These are phyloP conservation scores for Nakazawaea wyomingensis DNA, from an alignment of 805 yeast species.

Conservation along the genomic window DNA sequence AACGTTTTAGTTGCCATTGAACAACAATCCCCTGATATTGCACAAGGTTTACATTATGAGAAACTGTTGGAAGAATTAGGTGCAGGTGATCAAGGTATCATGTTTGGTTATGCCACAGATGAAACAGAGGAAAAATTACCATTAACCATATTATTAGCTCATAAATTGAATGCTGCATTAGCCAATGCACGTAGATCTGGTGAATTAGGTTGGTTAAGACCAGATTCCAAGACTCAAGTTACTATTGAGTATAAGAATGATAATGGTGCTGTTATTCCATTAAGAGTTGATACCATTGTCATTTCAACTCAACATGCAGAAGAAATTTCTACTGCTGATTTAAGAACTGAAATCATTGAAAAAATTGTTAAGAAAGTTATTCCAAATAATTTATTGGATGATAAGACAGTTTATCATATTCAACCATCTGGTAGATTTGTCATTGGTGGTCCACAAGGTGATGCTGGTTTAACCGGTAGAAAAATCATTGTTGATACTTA, in stretches of 20 bases:
- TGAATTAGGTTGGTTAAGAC: slow-evolving; percentile 93
- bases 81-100: slow-evolving; percentile 99
- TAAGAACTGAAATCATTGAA: slow-evolving; percentile 71
- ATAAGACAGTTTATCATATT: slow-evolving; percentile 93
- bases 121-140: slow-evolving; percentile 98
- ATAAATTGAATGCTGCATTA: slow-evolving; percentile 92
- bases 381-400: slow-evolving; percentile 87
- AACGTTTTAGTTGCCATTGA: slow-evolving; percentile 98
- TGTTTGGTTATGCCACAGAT: slow-evolving; percentile 99
- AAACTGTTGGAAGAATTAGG: slow-evolving; percentile 94
- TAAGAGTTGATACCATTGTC: slow-evolving; percentile 96
- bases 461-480: slow-evolving; percentile 99
- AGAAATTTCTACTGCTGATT: slow-evolving; percentile 86
- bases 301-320: slow-evolving; percentile 98
- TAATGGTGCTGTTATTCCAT: slow-evolving; percentile 91
- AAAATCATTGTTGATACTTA: slow-evolving; percentile 99
- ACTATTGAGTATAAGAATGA: slow-evolving; percentile 94
- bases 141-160: slow-evolving; percentile 88
- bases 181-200: slow-evolving; percentile 98
- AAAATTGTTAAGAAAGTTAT: slow-evolving; percentile 89
- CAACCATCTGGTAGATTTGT: slow-evolving; percentile 99
- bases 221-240: slow-evolving; percentile 99
- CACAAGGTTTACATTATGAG: slow-evolving; percentile 98
- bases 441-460: slow-evolving; percentile 99
- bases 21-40: slow-evolving; percentile 98